These are phyloP conservation scores for Podospora australis DNA, from an alignment of 495 filamentous ascomycete species.

Conservation along the genomic window DNA sequence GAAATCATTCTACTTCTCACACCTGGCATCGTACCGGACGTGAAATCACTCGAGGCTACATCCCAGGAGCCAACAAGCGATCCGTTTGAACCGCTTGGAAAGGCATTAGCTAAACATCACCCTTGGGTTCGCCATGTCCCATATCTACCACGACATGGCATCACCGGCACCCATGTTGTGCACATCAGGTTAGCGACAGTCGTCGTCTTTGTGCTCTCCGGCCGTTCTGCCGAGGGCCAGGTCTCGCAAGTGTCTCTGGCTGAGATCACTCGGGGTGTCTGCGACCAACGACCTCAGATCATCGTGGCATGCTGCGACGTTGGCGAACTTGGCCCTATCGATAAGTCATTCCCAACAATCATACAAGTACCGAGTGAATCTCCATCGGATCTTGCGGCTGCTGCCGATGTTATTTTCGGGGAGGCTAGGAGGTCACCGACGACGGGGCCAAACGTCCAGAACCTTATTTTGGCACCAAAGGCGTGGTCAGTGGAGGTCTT, in stretches of 20 bases:
- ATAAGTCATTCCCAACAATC: slow-evolving; percentile 40
- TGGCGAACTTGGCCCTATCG: slow-evolving; percentile 28
- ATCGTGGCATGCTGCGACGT: slow-evolving; percentile 42
- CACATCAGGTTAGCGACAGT: slow-evolving; percentile 51
- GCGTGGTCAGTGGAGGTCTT: slow-evolving; percentile 44
- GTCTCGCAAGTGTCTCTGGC: slow-evolving; percentile 38
- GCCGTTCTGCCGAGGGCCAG: slow-evolving; percentile 30
- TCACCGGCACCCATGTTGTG: slow-evolving; percentile 52
- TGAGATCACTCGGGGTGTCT: slow-evolving; percentile 35
- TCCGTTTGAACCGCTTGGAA: slow-evolving; percentile 56
- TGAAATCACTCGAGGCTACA: slow-evolving; percentile 14
- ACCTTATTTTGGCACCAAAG: slow-evolving; percentile 33
- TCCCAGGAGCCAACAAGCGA: slow-evolving; percentile 30
- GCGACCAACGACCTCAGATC: slow-evolving; percentile 44
- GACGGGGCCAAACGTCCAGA: slow-evolving; percentile 24
- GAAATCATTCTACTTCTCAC: slow-evolving; percentile 55
- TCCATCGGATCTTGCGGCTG: slow-evolving; percentile 45
- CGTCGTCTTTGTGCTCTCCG: slow-evolving; percentile 50
- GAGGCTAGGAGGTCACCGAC: slow-evolving; percentile 8
- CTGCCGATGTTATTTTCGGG: slow-evolving; percentile 50
- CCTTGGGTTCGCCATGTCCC: slow-evolving; percentile 55
- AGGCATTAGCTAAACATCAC: slow-evolving; percentile 47
- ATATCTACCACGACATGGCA: slow-evolving; percentile 49
- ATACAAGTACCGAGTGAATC: slow-evolving; percentile 43
- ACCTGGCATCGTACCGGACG: slow-evolving; percentile 46